Base-by-base conservation (phyloP, 2,329 filamentous ascomycete genomes). In the Seiridium unicorne region DNA sequence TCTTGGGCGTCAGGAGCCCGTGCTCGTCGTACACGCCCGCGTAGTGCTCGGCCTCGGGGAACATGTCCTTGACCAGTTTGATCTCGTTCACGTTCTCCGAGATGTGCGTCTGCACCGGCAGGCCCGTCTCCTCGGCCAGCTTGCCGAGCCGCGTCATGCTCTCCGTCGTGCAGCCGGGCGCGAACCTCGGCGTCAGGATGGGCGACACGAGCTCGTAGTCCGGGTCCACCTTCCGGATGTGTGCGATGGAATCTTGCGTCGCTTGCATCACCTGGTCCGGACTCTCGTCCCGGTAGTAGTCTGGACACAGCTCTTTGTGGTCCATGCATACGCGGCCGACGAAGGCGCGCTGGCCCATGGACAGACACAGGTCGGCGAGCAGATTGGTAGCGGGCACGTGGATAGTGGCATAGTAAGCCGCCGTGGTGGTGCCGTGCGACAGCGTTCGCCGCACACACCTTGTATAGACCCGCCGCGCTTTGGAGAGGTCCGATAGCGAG, bases 271-370 rank as follows among this genome's bases (percentile, higher is more conserved):
- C 82, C 32, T 81, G 77, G 2, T 84, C 83, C 0, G 87, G 75
- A 13, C 84, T 87, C 60, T 84, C 84, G 72, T 99, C 95, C 31
- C 87, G 83, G 77, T 98, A 98, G 77, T 89, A 91, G 1, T 84
- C 82, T 0, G 93, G 93, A 44, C 87, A 89, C 4, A 90, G 75
- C 0, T 77, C 89, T 3, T 89, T 75, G 0, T 77, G 83, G 73
- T 98, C 92, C 95, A 99, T 98, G 79, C 93, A 97, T n/a, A 96
- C 91, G 46, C 95, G 84, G 38, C 95, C 95, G 46, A 99, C 85
- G 65, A 98, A 91, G 5, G 95, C 95, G 57, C 95, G 84, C 76
- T 99, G 95, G 49, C 95, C 95, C 34, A 85, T 79, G 0, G 77
- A 72, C n/a, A 91, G 81, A 70, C 94, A 97, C 18, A 97, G 84